Conservation (phyloP, 2,329 filamentous ascomycete genomes). For the Capronia americana region DNA sequence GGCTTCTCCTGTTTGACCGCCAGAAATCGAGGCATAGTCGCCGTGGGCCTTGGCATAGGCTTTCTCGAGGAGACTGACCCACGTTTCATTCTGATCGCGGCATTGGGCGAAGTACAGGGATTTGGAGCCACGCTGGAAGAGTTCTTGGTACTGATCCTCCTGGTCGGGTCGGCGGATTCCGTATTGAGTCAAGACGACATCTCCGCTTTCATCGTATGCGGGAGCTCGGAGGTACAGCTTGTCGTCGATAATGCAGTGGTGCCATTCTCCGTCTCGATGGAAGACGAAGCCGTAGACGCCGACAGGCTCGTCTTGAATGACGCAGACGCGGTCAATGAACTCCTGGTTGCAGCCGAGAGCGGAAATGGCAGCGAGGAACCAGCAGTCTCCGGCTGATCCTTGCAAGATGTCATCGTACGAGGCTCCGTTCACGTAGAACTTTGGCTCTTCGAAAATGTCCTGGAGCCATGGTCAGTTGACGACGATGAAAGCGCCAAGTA, state of each 20-base stretch:
- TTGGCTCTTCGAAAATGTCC: conserved; percentile 78
- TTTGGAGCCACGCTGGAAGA: conserved; percentile 76
- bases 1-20: conserved; percentile 72
- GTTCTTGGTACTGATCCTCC: conserved; percentile 72
- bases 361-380: conserved; percentile 81
- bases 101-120: conserved; percentile 81
- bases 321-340: conserved; percentile 75
- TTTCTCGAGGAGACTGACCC: conserved; percentile 75
- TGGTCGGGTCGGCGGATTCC: conserved; percentile 76
- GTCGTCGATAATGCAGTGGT: conserved; percentile 89
- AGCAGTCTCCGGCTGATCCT: conserved; percentile 74
- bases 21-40: conserved; percentile 76
- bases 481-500: not conserved
- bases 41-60: conserved; percentile 85
- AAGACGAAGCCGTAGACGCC: conserved; percentile 89
- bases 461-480: conserved; percentile 34
- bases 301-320: conserved; percentile 73
- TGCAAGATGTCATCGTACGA: conserved; percentile 80
- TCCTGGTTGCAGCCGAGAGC: conserved; percentile 77
- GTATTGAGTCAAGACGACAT: conserved; percentile 75
- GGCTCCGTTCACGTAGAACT: conserved; percentile 78
- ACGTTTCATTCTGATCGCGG: conserved; percentile 78
- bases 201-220: conserved; percentile 78
- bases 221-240: conserved; percentile 85
- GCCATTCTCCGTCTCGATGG: conserved; percentile 87